Base-by-base conservation (phyloP, 129 eudicot species). In the Dittrichia graveolens region DNA sequence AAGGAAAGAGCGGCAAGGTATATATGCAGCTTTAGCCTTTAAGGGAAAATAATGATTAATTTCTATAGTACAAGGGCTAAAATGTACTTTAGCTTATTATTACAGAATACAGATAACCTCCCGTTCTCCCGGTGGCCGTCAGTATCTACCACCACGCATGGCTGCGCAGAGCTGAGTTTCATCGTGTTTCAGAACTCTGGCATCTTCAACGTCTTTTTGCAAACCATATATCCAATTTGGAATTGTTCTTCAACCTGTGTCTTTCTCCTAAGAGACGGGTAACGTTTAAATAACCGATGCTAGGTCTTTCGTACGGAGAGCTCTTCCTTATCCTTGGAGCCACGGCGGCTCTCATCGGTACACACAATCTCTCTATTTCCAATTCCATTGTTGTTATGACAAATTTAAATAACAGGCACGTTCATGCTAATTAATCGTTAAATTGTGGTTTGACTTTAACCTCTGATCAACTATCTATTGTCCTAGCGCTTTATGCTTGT, bases 261-360 rank as follows among this genome's bases (percentile, higher is more conserved):
- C 24, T 13, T 71, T 37, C 24, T 8, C 38, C 16, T 41, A 43
- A 49, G 52, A 48, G 41, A 24, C 24, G 42, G 14, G 13, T 49
- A 52, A 61, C 52, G 8, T 10, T 8, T n/a, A n/a, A 39, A 46
- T 49, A 74, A 62, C 7, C 79, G 46, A 92, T 95, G 99, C 74
- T 90, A 69, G 99, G 99, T 60, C 67, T 95, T 65, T 95, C 99
- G 13, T 90, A 90, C 61, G 97, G 93, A 40, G 96, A 95, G 82
- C 67, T 90, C 12, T 82, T 94, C 63, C 94, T 95, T 60, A 52
- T 90, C 31, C 48, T 94, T 11, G 99, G 99, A 76, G 97, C 97
- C 15, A 82, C 90, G 3, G 99, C 95, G 14, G 96, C 91, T 56
- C 80, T 95, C 13, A 81, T 91, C 53, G 97, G 96, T 90, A 83